Conservation (phyloP, 805 yeast genomes). For the Kuraishia ogatae region DNA sequence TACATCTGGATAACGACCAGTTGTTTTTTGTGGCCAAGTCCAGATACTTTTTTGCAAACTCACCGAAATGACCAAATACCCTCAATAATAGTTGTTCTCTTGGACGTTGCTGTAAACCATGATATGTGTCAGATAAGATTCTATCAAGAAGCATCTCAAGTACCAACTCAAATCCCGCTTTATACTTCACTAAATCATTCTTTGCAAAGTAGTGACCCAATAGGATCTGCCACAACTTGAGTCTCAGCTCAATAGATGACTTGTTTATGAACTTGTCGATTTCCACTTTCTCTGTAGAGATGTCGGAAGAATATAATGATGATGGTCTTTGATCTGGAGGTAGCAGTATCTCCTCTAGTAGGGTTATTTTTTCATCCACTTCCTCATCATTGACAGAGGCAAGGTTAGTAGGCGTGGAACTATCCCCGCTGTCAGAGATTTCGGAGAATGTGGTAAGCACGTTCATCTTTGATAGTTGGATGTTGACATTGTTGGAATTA, state of each 20-base stretch:
- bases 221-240: slow-evolving; percentile 70
- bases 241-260: slow-evolving; percentile 57
- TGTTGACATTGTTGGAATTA: slow-evolving; percentile 36
- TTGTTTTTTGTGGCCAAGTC: slow-evolving; percentile 14
- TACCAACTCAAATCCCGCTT: slow-evolving; percentile 43
- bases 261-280: slow-evolving; percentile 51
- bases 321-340: slow-evolving; percentile 9
- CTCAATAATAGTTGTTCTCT: slow-evolving; percentile 37
- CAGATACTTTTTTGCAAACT: slow-evolving; percentile 32
- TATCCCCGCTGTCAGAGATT: slow-evolving; percentile 27
- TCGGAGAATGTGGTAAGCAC: slow-evolving; percentile 60
- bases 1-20: slow-evolving; percentile 22
- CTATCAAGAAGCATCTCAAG: slow-evolving; percentile 35
- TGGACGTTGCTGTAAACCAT: slow-evolving; percentile 16
- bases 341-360: slow-evolving; percentile 39
- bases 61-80: slow-evolving; percentile 45
- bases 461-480: slow-evolving; percentile 62
- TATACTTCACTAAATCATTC: slow-evolving; percentile 24
- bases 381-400: slow-evolving; percentile 17
- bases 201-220: slow-evolving; percentile 42
- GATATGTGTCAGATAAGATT: slow-evolving; percentile 17
- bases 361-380: slow-evolving; percentile 17
- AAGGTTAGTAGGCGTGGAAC: slow-evolving; percentile 9
- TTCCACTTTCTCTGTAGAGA: slow-evolving; percentile 33
- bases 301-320: not conserved